phyloP scores from a whole-genome alignment of 305 asterid genomes.

The Fraxinus baroniana region DNA sequence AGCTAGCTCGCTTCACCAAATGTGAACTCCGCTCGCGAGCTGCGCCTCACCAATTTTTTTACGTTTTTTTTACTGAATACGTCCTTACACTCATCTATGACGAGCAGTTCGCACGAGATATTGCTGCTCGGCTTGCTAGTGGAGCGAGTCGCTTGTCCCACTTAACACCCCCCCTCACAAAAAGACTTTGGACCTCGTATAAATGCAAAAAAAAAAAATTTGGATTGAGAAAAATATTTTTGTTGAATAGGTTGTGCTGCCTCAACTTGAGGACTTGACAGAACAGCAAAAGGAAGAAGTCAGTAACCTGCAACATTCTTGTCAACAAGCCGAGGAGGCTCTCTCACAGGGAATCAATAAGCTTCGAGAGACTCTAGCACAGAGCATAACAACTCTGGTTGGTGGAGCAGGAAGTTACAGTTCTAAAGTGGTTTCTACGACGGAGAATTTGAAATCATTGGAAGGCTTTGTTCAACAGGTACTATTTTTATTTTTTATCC shows the following conservation, averaged over 20 bases:
- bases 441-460: conserved; percentile 69
- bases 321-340: conserved; percentile 96
- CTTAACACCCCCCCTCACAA: not conserved
- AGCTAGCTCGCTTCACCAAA: not conserved
- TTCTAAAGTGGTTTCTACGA: conserved; percentile 56
- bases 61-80: not conserved
- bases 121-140: not conserved
- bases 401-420: conserved; percentile 48
- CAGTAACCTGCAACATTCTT: conserved; percentile 58
- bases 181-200: not conserved
- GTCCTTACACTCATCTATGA: not conserved
- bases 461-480: conserved; percentile 86
- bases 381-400: conserved; percentile 54
- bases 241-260: conserved; percentile 33
- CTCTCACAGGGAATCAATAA: conserved; percentile 83
- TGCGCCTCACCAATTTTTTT: not conserved
- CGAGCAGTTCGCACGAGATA: not conserved
- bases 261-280: conserved; percentile 41
- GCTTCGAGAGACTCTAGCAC: conserved; percentile 79
- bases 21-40: not conserved
- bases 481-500: not conserved
- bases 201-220: not conserved
- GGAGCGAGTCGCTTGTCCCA: not conserved
- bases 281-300: conserved; percentile 45
- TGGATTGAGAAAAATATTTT: not conserved